Evolutionary conservation across 495 filamentous ascomycete genomes (phyloP), one percentile per base, ranked within the genome.

Genomic region (Cudoniella acicularis): DNA sequence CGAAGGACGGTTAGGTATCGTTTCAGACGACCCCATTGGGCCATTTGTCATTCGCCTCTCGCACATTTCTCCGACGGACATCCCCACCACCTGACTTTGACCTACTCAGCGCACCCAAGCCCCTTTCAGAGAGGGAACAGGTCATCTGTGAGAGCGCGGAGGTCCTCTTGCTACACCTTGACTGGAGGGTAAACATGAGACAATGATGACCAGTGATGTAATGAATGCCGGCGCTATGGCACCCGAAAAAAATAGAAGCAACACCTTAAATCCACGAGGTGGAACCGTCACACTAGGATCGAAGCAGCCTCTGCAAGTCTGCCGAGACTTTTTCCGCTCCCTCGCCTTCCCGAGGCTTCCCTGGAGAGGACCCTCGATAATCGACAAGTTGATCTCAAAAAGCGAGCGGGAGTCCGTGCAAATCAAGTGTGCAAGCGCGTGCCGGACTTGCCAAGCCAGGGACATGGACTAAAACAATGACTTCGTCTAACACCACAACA

Each of bases 61-160:
- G 22, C 10, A 10, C n/a, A 50, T 50, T 50, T 13, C 48, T 50
- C 48, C 48, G 45, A 8, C 45, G 48, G 48, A 50, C 48, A 50
- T 50, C 48, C 48, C 20, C 48, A 50, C 18, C 11, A 46, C 17
- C 43, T 46, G 43, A 21, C 43, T n/a, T 8, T 8, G 13, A n/a
- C 13, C 6, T 36, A 13, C 30, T 36, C 30, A 6, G 4, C 30
- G 13, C 30, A 36, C 13, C 30, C 13, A 36, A 36, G 30, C 30
- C 30, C 4, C 13, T 4, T 36, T 36, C 30, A 36, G 30, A 36
- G 6, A 6, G 30, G 4, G 13, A 4, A 36, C 30, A 36, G 30
- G 13, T 13, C 30, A 6, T 36, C 30, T 36, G 30, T 36, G 30
- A 13, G 30, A 36, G 6, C 13, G 13, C 30, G 30, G 30, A 13